These are phyloP conservation scores for Brassica carinata DNA, from an alignment of 345 rosid genomes.

Conservation along the genomic window DNA sequence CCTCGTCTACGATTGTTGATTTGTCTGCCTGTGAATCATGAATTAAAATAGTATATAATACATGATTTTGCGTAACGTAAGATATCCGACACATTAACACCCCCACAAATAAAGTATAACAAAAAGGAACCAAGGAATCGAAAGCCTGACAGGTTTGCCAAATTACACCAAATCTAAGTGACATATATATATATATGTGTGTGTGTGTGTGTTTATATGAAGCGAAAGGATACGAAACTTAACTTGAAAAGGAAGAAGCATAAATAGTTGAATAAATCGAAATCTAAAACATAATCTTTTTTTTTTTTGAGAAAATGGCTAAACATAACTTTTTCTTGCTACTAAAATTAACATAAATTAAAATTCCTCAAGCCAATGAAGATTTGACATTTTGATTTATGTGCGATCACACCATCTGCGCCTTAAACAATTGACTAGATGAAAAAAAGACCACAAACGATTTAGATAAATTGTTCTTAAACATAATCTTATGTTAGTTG, in stretches of 20 bases:
- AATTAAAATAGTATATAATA: constrained; percentile 2
- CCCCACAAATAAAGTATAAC: not conserved
- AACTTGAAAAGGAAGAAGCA: constrained; percentile 10
- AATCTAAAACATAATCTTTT: not conserved
- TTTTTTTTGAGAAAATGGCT: not conserved
- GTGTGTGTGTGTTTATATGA: not conserved
- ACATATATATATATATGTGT: not conserved
- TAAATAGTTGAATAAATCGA: not conserved
- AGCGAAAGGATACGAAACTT: not conserved
- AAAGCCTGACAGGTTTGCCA: constrained; percentile 7
- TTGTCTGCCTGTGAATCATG: constrained; percentile 61
- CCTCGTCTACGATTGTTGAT: constrained; percentile 69
- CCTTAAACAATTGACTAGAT: no score
- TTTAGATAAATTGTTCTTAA: no score
- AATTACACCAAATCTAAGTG: not conserved
- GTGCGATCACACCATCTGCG: no score
- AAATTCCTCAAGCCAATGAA: no score
- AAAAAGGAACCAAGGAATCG: not conserved
- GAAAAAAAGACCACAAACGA: no score
- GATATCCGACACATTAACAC: constrained; percentile 17
- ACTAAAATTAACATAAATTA: no score
- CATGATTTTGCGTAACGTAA: constrained; percentile 18
- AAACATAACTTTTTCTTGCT: no score
- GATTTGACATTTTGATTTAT: no score
- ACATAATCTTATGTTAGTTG: not conserved